Evolutionary conservation across 2,329 filamentous ascomycete genomes (phyloP).

Genomic region (Cercospora janseana): DNA sequence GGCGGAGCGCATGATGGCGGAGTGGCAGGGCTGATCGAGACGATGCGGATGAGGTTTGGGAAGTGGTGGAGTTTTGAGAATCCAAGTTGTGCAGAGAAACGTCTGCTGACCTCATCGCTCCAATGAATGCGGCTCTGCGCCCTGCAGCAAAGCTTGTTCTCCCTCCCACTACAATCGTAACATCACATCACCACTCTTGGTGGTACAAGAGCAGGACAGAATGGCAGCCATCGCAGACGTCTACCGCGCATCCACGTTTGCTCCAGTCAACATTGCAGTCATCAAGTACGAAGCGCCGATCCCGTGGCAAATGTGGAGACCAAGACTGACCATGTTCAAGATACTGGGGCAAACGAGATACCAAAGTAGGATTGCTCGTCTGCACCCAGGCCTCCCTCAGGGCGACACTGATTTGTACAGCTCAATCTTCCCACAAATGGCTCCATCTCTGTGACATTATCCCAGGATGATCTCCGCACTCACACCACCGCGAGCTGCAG

Average conservation of each 20-base stretch:
- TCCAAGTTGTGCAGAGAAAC: constrained; percentile 1
- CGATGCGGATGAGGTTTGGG: neutral
- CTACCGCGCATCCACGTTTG: constrained; percentile 91
- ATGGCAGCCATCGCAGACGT: constrained; percentile 53
- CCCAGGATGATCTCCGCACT: constrained; percentile 88
- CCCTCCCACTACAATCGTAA: neutral
- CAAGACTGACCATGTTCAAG: constrained; percentile 38
- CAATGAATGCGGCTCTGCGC: constrained; percentile 3
- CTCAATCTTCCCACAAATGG: constrained; percentile 93
- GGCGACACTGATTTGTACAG: constrained; percentile 1
- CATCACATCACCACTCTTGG: neutral
- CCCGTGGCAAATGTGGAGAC: constrained; percentile 19
- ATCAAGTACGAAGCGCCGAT: constrained; percentile 67
- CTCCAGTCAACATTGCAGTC: constrained; percentile 96
- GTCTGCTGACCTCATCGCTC: neutral
- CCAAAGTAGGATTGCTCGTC: constrained; percentile 75
- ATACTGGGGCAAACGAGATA: constrained; percentile 97
- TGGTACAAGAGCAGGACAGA: neutral
- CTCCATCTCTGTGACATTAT: constrained; percentile 93
- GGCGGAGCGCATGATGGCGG: constrained; percentile 29
- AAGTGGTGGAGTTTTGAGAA: neutral
- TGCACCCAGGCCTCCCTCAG: neutral
- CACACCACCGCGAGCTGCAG: constrained; percentile 95
- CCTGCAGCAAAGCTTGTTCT: constrained; percentile 4
- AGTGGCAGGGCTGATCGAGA: neutral